Percentiles rank a stretch among this genome's conserved stretches.
Conservation (phyloP, 495 filamentous ascomycete genomes). For the Penicillium diatomitis region DNA sequence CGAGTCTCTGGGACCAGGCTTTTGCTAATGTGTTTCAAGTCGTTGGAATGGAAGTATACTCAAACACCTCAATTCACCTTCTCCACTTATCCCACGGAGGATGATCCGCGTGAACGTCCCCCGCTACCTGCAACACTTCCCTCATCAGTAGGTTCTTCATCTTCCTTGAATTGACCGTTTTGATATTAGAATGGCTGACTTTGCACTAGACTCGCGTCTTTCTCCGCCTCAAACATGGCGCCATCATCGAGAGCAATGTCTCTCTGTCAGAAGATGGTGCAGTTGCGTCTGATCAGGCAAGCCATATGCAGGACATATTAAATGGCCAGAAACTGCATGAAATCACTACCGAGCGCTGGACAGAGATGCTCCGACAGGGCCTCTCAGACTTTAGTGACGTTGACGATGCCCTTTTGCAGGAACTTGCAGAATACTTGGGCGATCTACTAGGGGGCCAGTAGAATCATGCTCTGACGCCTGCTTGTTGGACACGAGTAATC, state of each 20-base stretch:
- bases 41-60: constrained; percentile 65
- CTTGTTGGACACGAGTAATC: no score
- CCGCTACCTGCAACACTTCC: constrained; percentile 33
- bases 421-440: constrained; percentile 12
- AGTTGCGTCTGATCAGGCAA: constrained; percentile 27
- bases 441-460: constrained; percentile 13
- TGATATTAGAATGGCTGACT: neutral
- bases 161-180: neutral
- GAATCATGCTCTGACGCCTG: neutral
- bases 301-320: constrained; percentile 25
- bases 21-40: constrained; percentile 31
- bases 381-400: constrained; percentile 6
- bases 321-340: constrained; percentile 36
- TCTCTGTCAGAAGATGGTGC: constrained; percentile 28
- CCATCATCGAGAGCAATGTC: constrained; percentile 36
- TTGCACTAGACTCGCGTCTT: constrained; percentile 26
- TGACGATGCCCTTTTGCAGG: constrained; percentile 9
- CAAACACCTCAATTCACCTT: constrained; percentile 84
- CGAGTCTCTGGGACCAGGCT: constrained; percentile 1
- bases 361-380: constrained; percentile 16
- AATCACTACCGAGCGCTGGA: constrained; percentile 25
- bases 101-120: constrained; percentile 45
- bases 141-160: constrained; percentile 20
- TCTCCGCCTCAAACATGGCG: constrained; percentile 35
- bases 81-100: constrained; percentile 44